A percentile compares a stretch with the other conserved stretches of the same genome.
These are phyloP conservation scores for Rhinocladiella similis DNA, from an alignment of 2,329 filamentous ascomycete species.

Conservation along the genomic window DNA sequence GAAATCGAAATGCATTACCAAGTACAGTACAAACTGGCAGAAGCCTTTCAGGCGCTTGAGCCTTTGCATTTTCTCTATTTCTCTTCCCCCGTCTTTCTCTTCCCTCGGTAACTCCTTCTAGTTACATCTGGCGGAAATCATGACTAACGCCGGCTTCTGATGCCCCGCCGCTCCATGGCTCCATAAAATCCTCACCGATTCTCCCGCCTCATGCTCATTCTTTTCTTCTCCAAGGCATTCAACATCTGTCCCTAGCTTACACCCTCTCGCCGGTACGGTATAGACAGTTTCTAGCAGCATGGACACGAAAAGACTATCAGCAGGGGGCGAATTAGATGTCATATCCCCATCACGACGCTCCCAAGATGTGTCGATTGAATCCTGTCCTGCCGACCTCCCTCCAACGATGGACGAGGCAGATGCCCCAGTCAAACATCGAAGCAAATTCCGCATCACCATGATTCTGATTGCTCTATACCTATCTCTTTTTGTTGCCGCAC, in stretches of 20 bases:
- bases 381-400: background rate
- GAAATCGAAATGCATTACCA: too few species aligned
- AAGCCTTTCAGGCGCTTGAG: too few species aligned
- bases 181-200: background rate
- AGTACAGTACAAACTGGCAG: too few species aligned
- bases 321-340: slow-evolving; percentile 8
- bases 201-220: background rate
- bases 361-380: slow-evolving; percentile 9
- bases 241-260: background rate
- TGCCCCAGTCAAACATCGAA: slow-evolving; percentile 28
- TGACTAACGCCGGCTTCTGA: background rate
- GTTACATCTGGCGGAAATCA: background rate
- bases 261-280: background rate
- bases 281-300: background rate
- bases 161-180: background rate
- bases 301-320: background rate
- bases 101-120: background rate
- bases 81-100: too few species aligned
- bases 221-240: background rate
- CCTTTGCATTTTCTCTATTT: too few species aligned
- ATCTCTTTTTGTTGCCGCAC: slow-evolving; percentile 32
- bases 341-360: slow-evolving; percentile 2
- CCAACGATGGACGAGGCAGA: slow-evolving; percentile 26
- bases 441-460: slow-evolving; percentile 25
- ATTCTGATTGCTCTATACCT: slow-evolving; percentile 31